Evolutionary conservation across 2,329 filamentous ascomycete genomes (phyloP).

Genomic region (Acephala macrosclerotiorum): DNA sequence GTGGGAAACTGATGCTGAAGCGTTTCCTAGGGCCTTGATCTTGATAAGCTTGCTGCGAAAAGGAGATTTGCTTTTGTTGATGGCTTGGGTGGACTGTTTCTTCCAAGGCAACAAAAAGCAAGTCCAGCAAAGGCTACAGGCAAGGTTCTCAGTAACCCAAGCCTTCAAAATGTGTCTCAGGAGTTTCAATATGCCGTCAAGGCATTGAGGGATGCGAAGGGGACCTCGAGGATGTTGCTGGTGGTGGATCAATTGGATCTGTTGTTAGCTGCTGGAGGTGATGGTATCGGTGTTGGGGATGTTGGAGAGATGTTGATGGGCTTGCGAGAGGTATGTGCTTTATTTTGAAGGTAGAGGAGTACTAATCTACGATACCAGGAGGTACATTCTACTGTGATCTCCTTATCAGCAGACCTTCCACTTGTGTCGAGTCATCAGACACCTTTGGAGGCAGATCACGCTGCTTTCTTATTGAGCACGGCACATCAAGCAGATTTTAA

Average conservation of each 20-base stretch:
- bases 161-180: conserved; percentile 29
- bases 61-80: conserved; percentile 78
- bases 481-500: conserved; percentile 80
- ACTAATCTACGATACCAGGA: conserved; percentile 50
- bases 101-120: conserved; percentile 26
- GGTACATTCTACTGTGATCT: conserved; percentile 71
- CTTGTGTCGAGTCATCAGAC: conserved; percentile 68
- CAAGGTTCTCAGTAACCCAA: conserved; percentile 27
- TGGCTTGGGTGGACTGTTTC: conserved; percentile 52
- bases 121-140: conserved; percentile 17
- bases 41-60: conserved; percentile 64
- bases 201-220: conserved; percentile 23
- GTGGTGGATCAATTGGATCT: conserved; percentile 72
- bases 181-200: conserved; percentile 34
- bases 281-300: conserved; percentile 52
- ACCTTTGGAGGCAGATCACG: conserved; percentile 73
- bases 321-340: conserved; percentile 65
- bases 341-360: not conserved
- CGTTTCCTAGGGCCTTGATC: conserved; percentile 70
- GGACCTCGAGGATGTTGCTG: conserved; percentile 56
- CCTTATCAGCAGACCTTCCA: conserved; percentile 76
- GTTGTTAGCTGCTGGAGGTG: conserved; percentile 64
- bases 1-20: conserved; percentile 13
- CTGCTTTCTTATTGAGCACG: conserved; percentile 72
- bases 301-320: conserved; percentile 64